Evolutionary conservation across 148 eudicot species (phyloP).

Genomic region (Dysphania ambrosioides): DNA sequence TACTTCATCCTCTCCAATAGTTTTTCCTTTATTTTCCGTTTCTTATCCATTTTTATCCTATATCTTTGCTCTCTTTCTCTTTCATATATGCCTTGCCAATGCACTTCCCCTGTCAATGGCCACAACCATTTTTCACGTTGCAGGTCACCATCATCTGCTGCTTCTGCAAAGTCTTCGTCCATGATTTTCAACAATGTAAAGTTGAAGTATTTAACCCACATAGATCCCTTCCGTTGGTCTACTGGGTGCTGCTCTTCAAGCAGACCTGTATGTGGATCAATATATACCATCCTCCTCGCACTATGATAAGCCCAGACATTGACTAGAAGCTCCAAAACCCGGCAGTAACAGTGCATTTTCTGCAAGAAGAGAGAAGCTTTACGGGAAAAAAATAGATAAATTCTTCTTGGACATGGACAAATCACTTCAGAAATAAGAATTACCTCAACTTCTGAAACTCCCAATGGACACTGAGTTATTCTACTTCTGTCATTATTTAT

Average conservation of each 20-base stretch:
- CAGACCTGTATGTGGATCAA: constrained; percentile 66
- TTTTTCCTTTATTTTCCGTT: constrained; percentile 77
- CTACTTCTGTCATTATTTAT: constrained; percentile 52
- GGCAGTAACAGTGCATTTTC: constrained; percentile 87
- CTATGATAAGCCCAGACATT: constrained; percentile 99
- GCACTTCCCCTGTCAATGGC: constrained; percentile 92
- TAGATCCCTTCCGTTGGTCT: constrained; percentile 54
- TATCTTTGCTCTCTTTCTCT: constrained; percentile 90
- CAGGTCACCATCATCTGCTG: constrained; percentile 73
- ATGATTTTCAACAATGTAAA: constrained; percentile 65
- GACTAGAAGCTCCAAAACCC: constrained; percentile 72
- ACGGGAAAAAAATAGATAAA: background rate
- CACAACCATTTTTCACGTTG: constrained; percentile 76
- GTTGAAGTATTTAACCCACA: constrained; percentile 91
- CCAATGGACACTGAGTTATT: constrained; percentile 52
- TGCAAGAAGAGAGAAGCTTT: constrained; percentile 25
- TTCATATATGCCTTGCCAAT: constrained; percentile 94
- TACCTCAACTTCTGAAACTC: constrained; percentile 73
- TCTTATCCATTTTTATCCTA: constrained; percentile 91
- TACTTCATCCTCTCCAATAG: constrained; percentile 59
- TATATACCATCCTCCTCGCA: constrained; percentile 78
- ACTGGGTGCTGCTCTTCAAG: constrained; percentile 87
- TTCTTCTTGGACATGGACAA: background rate
- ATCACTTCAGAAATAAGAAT: background rate
- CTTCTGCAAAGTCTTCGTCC: constrained; percentile 99